Evolutionary conservation across 305 asterid species (phyloP), one percentile per base, ranked within the genome.

Genomic region (Solanum aculeatissimum): DNA sequence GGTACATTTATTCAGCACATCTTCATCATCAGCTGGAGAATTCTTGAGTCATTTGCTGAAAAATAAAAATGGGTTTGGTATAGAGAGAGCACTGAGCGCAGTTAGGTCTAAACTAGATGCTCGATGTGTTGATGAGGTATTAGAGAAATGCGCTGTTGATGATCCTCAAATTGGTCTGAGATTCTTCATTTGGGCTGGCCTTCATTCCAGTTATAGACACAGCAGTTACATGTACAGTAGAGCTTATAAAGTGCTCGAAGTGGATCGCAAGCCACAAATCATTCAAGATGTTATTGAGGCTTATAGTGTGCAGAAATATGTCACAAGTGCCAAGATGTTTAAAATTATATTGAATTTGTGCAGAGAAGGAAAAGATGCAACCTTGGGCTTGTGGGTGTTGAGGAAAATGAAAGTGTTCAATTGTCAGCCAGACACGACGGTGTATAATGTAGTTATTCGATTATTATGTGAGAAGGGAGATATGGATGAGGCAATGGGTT

Each of bases 151-250:
- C 62, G 90, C 89, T 8, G 81, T 81, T 70, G 92, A 92, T 71
- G 89, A 92, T 43, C 94, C 91, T 69, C 90, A 90, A 85, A 82
- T 91, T 87, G 98, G 95, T 21, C 87, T 91, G 29, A 80, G 95
- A 32, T 95, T 95, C 92, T 95, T 95, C 81, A 87, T 95, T 40
- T 95, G 97, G 97, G 94, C 96, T 63, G 98, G 40, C 40, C 40
- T 35, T 35, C 40, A 5, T 35, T 35, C 40, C 40, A 35, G 40
- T 35, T 35, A 35, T 35, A 35, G 40, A 35, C 40, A 35, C 40
- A 35, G 40, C 19, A 74, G 92, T 7, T 86, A 87, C 80, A 92
- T 89, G 91, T 95, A 89, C 66, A 62, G n/a, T 35, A 90, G 91
- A 89, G 98, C 97, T 80, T 89, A 94, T 86, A 86, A 92, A 72